Evolutionary conservation across 2,329 filamentous ascomycete species (phyloP), one percentile per base, ranked within the genome.

Genomic region (Pestalotiopsis sp.): DNA sequence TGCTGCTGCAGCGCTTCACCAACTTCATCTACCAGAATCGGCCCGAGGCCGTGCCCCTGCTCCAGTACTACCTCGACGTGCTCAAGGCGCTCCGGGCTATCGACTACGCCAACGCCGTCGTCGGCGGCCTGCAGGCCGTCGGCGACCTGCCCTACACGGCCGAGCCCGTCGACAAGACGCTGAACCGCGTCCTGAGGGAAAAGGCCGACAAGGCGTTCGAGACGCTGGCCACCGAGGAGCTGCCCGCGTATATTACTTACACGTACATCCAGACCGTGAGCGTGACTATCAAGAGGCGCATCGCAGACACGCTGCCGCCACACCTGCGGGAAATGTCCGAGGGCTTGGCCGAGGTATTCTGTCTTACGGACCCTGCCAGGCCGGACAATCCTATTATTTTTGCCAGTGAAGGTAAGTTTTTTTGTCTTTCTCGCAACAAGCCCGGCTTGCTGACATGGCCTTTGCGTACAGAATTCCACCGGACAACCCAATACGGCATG

Each of bases 381-480:
- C 82, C 85, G 1, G 92, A 93, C 69, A 93, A 94, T 74, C 92
- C 91, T 0, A 92, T 94, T 68, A 88, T 94, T 1, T 93, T 94
- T 77, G 90, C 91, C 6, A 93, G 91, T 3, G 89, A 93, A 83
- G 90, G 90, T 91, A 75, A 70, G 76, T 39, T 73, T 11, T 11
- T 30, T 48, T 68, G 26, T 20, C 20, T 57, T 22, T 9, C 56
- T 63, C 2, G 14, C 17, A 3, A 26, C n/a, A 26, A 58, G 5
- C 60, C 1, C 38, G 2, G 11, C 58, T 61, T 11, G 35, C 58
- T 20, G 17, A 39, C 35, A 11, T 35, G 26, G 5, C 20, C 26
- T 35, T 11, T 13, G 14, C 22, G 38, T 22, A 26, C 68, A 92
- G 91, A 92, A 77, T 94, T 93, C 72, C 87, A 92, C 72, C 85